phyloP scores from a whole-genome alignment of 2,329 filamentous ascomycete genomes.

The Lasiodiplodia citricola region DNA sequence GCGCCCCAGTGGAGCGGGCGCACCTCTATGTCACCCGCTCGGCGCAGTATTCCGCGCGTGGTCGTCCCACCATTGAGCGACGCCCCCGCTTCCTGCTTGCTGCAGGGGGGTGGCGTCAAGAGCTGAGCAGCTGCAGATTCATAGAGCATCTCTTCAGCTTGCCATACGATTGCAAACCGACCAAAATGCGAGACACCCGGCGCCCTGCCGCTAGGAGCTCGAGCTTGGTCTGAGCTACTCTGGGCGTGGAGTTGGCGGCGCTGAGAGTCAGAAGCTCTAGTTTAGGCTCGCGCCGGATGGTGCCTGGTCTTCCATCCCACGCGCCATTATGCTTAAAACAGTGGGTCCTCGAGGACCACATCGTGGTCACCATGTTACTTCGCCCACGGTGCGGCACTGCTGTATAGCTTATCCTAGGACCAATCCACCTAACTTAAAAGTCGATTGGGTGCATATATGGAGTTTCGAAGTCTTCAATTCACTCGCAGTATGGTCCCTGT shows the following conservation, averaged over 20 bases:
- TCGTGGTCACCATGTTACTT: background rate
- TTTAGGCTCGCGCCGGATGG: slow-evolving; percentile 11
- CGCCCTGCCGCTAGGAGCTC: background rate
- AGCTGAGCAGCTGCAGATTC: background rate
- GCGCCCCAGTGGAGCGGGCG: background rate
- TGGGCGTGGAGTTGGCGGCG: background rate
- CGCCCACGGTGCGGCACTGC: background rate
- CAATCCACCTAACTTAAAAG: background rate
- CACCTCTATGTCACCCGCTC: background rate
- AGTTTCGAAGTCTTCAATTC: background rate
- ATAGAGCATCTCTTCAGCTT: background rate
- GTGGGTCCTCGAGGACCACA: slow-evolving; percentile 1
- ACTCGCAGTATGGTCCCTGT: background rate
- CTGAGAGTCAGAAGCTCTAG: slow-evolving; percentile 11
- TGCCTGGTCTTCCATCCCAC: background rate
- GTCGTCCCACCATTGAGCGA: slow-evolving; percentile 15
- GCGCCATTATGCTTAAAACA: slow-evolving; percentile 20
- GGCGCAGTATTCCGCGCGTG: background rate
- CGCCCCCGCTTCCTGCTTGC: slow-evolving; percentile 1
- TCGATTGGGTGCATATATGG: background rate
- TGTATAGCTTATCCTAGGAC: background rate
- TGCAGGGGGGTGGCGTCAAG: slow-evolving; percentile 1
- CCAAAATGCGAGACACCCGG: background rate
- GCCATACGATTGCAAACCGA: background rate
- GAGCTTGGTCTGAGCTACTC: slow-evolving; percentile 1